Percentiles rank a stretch among this genome's conserved stretches.
These are phyloP conservation scores for Candida khao-thaluensis DNA, from an alignment of 805 yeast species.

Conservation along the genomic window DNA sequence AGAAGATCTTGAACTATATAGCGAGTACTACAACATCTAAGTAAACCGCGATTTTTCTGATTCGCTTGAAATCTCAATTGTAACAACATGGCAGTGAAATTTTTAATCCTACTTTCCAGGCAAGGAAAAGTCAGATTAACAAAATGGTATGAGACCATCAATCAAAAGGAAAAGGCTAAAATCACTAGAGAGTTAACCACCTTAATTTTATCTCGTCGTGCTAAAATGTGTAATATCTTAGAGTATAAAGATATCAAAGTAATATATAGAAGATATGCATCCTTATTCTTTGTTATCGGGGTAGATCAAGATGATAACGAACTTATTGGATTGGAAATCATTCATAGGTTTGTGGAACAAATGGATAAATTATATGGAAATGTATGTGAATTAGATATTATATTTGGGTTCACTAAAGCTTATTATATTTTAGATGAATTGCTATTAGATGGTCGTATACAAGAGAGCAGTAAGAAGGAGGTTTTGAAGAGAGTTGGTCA, in stretches of 20 bases:
- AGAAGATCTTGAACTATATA: no score
- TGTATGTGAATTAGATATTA: constrained; percentile 95
- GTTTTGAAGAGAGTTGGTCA: constrained; percentile 73
- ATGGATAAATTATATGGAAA: constrained; percentile 96
- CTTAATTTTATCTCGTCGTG: constrained; percentile 75
- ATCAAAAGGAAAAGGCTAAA: constrained; percentile 83
- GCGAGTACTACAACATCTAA: no score
- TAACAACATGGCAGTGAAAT: constrained; percentile 48
- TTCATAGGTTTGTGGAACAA: constrained; percentile 92
- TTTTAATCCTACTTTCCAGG: constrained; percentile 77
- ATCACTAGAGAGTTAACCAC: constrained; percentile 85
- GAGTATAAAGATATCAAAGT: constrained; percentile 85
- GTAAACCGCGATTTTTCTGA: no score
- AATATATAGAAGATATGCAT: constrained; percentile 90
- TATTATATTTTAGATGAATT: constrained; percentile 90
- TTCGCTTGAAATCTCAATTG: no score
- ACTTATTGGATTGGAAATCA: constrained; percentile 75
- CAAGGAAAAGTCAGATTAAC: constrained; percentile 94
- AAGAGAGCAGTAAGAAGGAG: constrained; percentile 79
- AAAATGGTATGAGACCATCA: constrained; percentile 86
- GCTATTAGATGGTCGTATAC: constrained; percentile 81
- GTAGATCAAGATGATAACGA: constrained; percentile 85
- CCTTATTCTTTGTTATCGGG: constrained; percentile 86
- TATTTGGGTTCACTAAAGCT: constrained; percentile 92
- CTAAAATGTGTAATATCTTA: constrained; percentile 92